Evolutionary conservation across 2,329 filamentous ascomycete species (phyloP), one percentile per base, ranked within the genome.

Genomic region (Verticillium tricorpus): DNA sequence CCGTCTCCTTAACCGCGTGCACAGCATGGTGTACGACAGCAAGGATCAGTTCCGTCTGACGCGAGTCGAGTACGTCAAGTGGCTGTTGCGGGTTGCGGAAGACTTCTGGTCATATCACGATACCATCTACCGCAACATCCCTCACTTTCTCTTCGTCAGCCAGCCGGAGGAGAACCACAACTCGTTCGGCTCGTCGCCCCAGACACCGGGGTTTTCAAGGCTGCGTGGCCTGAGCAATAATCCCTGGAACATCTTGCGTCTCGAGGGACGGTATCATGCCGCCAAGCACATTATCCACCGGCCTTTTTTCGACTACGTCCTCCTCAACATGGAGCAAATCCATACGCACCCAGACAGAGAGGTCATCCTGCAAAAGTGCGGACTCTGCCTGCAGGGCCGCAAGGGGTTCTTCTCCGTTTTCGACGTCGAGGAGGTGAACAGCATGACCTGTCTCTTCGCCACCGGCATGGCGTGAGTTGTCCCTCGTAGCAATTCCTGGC

Each of bases 251-350:
- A 67, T 73, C 0, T 28, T 71, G 0, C 58, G 71, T 14, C 64
- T 73, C 0, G 66, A 70, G 19, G 70, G 71, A 1, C 62, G 71
- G 9, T 73, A 72, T n/a, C 73, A 66, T 7, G 70, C 71, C 0
- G 71, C 69, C 0, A 69, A 72, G 15, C 71, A 73, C 37, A 72
- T 73, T 3, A 71, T 73, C 0, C 69, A 72, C 19, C 61, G 71
- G 1, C 71, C 71, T 0, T 70, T 73, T 8, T 64, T 73, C 5
- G 70, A 73, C 5, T 70, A 70, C 8, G 66, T 67, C 0, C 34
- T 72, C 6, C 63, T 72, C 3, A 72, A 73, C 11, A 59, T 68
- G 12, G 63, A 65, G 0, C 63, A 67, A 2, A 65, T 73, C 2
- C 62, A 70, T 1, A 61, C 63, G 0, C 70, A 72, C 31, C 70